Base-by-base conservation (phyloP, 2,329 filamentous ascomycete species). In the Xylariaceae sp. region DNA sequence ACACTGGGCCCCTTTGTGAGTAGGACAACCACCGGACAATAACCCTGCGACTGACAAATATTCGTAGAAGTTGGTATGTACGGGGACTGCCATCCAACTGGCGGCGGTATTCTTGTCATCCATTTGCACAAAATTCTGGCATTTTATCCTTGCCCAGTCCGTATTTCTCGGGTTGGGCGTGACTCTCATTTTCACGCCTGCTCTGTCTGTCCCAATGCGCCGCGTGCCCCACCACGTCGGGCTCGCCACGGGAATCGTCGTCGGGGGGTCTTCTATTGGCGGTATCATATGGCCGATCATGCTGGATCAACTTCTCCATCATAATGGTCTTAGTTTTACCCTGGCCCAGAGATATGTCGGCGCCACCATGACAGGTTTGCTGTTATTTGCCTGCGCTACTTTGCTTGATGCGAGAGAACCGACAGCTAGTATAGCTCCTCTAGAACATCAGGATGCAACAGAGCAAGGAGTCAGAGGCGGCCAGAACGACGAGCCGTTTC, bases 341-440 rank as follows among this genome's bases (percentile, higher is more conserved):
- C 66, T 64, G 64, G 51, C 51, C 3, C 59, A 65, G 66, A 69
- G 74, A 3, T 73, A 70, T 8, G 67, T 75, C 2, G 76, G 71
- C 0, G 78, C 77, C 41, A 72, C 72, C 15, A 76, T 77, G 73
- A 61, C 76, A 1, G 73, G 74, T 3, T 63, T 74, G 2, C 63
- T 77, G 4, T 55, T 51, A 0, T 60, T 76, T 34, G 62, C 72
- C 2, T 73, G 70, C 51, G 17, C 5, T 68, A 8, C 68, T 18
- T 57, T 69, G 39, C 35, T 59, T 13, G 66, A 69, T 37, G 56
- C 56, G 11, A 53, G 52, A 44, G 48, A 44, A 34, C 17, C 34
- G 5, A n/a, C 47, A 35, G 18, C 23, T 37, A 54, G 50, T 5
- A 0, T 45, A 60, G 18, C 37, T 44, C 13, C 30, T 48, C 47